Evolutionary conservation across 805 yeast genomes (phyloP), one percentile per base, ranked within the genome.

Genomic region (Kuraishia ogatae): DNA sequence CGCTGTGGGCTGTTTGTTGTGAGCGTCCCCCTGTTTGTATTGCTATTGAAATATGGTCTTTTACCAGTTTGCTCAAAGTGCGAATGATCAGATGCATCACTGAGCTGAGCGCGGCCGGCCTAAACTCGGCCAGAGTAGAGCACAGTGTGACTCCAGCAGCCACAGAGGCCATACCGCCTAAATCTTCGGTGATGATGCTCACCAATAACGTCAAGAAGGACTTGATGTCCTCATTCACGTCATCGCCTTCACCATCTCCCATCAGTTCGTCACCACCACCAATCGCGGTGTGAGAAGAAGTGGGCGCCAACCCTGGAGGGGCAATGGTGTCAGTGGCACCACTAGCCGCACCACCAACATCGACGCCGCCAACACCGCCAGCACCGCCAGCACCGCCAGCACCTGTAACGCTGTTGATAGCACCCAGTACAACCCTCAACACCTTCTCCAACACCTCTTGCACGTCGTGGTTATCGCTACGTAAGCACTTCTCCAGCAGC

Each of bases 101-200:
- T 0, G 89, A 77, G 59, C 92, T 96, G 53, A 93, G 75, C 10
- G 83, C 78, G 26, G 82, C 78, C 0, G 97, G 96, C 54, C 83
- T 80, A 64, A 80, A 84, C 59, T 83, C 80, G 17, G 91, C 87
- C 53, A 92, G 74, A 0, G 96, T 88, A 92, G 87, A 93, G 19
- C 85, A 84, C 53, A 81, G 76, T 51, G 88, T 91, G 48, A 88
- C 89, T 62, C 94, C 96, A 6, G 97, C 96, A 22, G 96, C 90
- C 48, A 87, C 83, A 0, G 94, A 85, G 17, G 89, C 83, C 57
- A 85, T 84, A 47, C 80, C 79, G 50, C 72, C 64, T 58, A 93
- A 74, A 67, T 92, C 96, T 62, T 90, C 96, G 15, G 88, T 80
- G 46, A 92, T 85, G 13, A 89, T 87, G 5, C 82, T 73, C 2